Evolutionary conservation across 202 grass and related monocot species (phyloP), one percentile per base, ranked within the genome.

Genomic region (Digitaria exilis): DNA sequence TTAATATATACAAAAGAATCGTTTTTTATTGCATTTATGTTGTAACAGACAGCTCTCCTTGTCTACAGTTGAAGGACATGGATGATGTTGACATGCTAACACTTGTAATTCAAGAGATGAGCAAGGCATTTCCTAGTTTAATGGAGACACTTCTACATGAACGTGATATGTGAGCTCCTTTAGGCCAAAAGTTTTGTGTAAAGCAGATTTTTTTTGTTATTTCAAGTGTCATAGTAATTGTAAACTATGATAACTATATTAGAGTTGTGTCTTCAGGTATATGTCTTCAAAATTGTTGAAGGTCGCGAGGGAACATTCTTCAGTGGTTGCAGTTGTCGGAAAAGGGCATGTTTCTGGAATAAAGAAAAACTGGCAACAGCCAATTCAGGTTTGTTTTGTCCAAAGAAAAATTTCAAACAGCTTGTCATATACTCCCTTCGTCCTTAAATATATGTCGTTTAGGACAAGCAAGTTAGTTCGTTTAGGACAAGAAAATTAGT

Each of bases 91-190:
- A 98, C 82, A 95, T 95, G 91, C 80, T 98, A 51, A 96, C 96
- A 60, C 83, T 96, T 67, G 91, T 98, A 14, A 95, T 98, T 89
- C 96, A 98, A 98, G 96, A 98, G 87, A 92, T 98, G 96, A 94
- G 96, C 65, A 98, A 98, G 87, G 91, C 80, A 49, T 98, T 98
- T 74, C 96, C 96, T 82, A 93, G 85, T 85, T 77, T 98, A 65
- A 96, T 96, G 83, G 87, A 96, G 77, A 98, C 96, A 41, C 96
- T 98, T 88, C 82, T 98, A 46, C 88, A 91, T 76, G 96, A 98
- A 63, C 93, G 96, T 32, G 96, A 98, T 80, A 50, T 95, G 96
- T 98, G 78, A 85, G 90, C 86, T 82, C 42, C 71, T 86, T 84
- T 11, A 45, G 42, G 57, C 21, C 22, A 77, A 46, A 49, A 22